Percentiles rank a stretch among this genome's conserved stretches.
Evolutionary conservation across 192 early-diverging fungal species (phyloP).

Genomic region (Radiomyces spectabilis): DNA sequence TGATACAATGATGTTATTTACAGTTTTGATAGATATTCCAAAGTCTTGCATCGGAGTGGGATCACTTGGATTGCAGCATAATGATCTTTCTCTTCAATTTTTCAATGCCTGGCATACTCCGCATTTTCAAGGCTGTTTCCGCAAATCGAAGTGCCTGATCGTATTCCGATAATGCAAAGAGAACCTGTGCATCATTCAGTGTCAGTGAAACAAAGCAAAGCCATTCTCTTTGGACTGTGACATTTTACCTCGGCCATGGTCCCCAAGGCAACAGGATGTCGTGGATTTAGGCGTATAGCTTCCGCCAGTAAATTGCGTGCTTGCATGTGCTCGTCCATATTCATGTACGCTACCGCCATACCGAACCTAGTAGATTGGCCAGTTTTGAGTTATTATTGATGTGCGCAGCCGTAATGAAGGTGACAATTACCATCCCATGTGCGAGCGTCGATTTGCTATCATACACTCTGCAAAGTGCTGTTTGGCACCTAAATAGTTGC

Average conservation of each 20-base stretch:
- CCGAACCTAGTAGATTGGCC: slow-evolving; percentile 6
- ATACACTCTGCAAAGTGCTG: slow-evolving; percentile 18
- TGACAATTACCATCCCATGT: slow-evolving; percentile 20
- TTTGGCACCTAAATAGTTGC: slow-evolving; percentile 16
- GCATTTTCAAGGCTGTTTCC: too few species aligned
- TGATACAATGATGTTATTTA: too few species aligned
- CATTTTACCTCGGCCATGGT: slow-evolving; percentile 26
- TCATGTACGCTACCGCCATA: slow-evolving; percentile 13
- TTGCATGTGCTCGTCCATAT: slow-evolving; percentile 3
- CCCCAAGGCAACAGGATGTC: slow-evolving; percentile 16
- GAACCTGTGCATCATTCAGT: too few species aligned
- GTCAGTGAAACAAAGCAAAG: too few species aligned
- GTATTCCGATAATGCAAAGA: too few species aligned
- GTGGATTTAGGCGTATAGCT: slow-evolving; percentile 16
- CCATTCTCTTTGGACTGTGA: too few species aligned
- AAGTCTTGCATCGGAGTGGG: too few species aligned
- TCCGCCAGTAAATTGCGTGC: slow-evolving; percentile 14
- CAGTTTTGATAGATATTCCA: too few species aligned
- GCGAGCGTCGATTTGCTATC: slow-evolving; percentile 14
- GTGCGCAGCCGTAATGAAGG: neutral
- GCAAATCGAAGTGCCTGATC: too few species aligned
- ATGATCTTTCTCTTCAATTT: too few species aligned
- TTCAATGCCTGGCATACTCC: too few species aligned
- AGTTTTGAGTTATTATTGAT: neutral
- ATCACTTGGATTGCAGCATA: too few species aligned